Base-by-base conservation (phyloP, 331 rosid genomes). In the Pyracantha coccinea region DNA sequence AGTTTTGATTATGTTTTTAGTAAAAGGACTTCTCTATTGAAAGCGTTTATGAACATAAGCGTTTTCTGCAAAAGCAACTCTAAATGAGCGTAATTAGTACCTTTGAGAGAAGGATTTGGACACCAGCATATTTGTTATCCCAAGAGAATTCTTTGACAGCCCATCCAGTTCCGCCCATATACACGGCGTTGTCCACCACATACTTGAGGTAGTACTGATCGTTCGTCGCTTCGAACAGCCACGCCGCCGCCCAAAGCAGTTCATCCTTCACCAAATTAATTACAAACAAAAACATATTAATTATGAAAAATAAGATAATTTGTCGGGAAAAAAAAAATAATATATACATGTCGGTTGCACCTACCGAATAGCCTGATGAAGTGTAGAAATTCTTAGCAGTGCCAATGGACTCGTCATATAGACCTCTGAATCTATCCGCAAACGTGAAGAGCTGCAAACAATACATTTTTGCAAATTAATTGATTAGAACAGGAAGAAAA, bases 81-180 rank as follows among this genome's bases (percentile, higher is more conserved):
- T 12, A 41, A 11, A 11, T 11, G 1, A 17, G 3, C 55, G 4
- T 52, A 52, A 16, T 52, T 52, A 15, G 21, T 80, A 91, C 97
- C 91, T 88, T 88, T 2, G 98, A 82, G 58, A 90, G 83, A 75
- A 92, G 96, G 78, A 71, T 82, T 72, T 90, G 98, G 25, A 89
- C 84, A 65, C 96, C 96, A 11, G 93, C 95, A 79, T 92, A 90
- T 72, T 92, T 92, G 84, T 81, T 90, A 62, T 90, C 98, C 98
- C 96, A 92, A 68, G 96, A 90, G 84, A 92, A 92, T 55, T 92
- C 96, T 59, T 77, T 87, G 64, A 90, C 79, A 0, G 95, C 87
- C 94, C 88, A 90, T 3, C 96, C 96, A 25, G 93, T 90, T 80
- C 98, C 98, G 8, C 98, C 98, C 88, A 90, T 78, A 67, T 81